These are phyloP conservation scores for Mayamaea pseudoterrestris DNA, from an alignment of 108 stramenopile genomes.

Conservation along the genomic window DNA sequence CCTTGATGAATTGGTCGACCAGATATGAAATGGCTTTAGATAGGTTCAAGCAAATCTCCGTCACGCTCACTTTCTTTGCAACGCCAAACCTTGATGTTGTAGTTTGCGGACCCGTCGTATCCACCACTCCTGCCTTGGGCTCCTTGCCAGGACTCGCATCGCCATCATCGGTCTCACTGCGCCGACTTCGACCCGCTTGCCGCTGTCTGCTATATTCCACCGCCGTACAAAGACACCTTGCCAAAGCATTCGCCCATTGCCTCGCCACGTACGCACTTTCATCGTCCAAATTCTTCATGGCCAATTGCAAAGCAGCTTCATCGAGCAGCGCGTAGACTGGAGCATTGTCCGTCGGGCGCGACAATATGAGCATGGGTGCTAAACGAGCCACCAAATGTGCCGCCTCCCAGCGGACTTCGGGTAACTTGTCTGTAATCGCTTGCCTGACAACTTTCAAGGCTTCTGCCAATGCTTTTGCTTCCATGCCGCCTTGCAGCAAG, in stretches of 20 bases:
- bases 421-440: slow-evolving; percentile 53
- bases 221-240: slow-evolving; percentile 54
- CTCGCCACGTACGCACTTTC: slow-evolving; percentile 49
- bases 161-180: slow-evolving; percentile 9
- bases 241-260: slow-evolving; percentile 58
- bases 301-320: slow-evolving; percentile 55
- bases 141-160: neutral
- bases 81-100: neutral
- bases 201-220: slow-evolving; percentile 33
- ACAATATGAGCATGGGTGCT: slow-evolving; percentile 49
- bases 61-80: neutral
- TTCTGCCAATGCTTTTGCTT: slow-evolving; percentile 55
- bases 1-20: slow-evolving; percentile 58
- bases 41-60: slow-evolving; percentile 25
- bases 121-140: neutral
- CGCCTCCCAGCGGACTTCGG: slow-evolving; percentile 55
- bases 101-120: neutral
- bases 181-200: slow-evolving; percentile 7
- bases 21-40: slow-evolving; percentile 36
- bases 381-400: slow-evolving; percentile 41
- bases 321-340: slow-evolving; percentile 25
- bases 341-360: slow-evolving; percentile 5
- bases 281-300: slow-evolving; percentile 69
- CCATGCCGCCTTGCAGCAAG: slow-evolving; percentile 46
- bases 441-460: slow-evolving; percentile 50